Conservation (phyloP, 1,284 basidiomycete genomes). For the Trichosporon sp. region DNA sequence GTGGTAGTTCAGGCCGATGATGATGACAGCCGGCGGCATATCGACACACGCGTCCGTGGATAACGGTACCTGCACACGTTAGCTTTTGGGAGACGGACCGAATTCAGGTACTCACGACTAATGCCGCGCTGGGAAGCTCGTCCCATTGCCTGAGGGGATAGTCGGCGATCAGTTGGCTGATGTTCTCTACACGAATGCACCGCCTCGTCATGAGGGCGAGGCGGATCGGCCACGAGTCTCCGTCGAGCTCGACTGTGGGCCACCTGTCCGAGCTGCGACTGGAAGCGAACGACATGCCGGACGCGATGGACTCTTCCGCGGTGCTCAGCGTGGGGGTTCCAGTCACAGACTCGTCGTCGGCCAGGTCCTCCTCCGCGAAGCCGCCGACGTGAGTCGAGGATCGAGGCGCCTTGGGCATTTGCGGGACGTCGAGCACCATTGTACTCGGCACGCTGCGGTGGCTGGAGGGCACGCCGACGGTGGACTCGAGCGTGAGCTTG, state of each 20-base stretch:
- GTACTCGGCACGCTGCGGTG: conserved; percentile 23
- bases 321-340: background rate
- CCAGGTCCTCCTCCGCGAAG: background rate
- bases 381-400: background rate
- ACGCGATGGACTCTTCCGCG: background rate
- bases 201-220: conserved; percentile 39
- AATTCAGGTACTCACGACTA: conserved; percentile 2
- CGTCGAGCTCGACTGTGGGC: background rate
- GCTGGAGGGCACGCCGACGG: conserved; percentile 31
- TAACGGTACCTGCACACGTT: background rate
- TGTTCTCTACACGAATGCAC: conserved; percentile 44
- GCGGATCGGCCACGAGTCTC: conserved; percentile 36
- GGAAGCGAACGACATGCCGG: background rate
- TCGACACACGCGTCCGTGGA: background rate
- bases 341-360: background rate
- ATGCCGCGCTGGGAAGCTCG: conserved; percentile 29
- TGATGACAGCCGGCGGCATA: conserved; percentile 42
- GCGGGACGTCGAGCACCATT: background rate
- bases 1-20: conserved; percentile 48
- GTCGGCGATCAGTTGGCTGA: conserved; percentile 31
- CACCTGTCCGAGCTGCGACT: background rate
- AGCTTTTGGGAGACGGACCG: background rate
- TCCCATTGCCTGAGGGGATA: conserved; percentile 46
- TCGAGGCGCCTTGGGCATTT: background rate
- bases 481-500: conserved; percentile 15